phyloP scores from a whole-genome alignment of 306 rosid species.

The Lathyrus oleraceus region DNA sequence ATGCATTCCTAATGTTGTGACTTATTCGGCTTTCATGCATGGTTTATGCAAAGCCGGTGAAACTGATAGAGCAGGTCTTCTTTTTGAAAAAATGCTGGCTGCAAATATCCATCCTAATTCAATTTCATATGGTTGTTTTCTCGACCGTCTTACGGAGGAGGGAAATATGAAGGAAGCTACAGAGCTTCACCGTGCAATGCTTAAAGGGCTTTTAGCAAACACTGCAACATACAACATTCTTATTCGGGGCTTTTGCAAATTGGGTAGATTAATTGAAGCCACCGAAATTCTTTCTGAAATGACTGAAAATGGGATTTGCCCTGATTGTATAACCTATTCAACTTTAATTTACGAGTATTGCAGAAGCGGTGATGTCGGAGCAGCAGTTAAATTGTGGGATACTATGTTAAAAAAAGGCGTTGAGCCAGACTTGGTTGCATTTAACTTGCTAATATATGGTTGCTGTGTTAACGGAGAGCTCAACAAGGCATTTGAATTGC shows the following conservation, averaged over 20 bases:
- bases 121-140: slow-evolving; percentile 75
- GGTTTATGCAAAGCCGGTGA: slow-evolving; percentile 83
- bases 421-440: slow-evolving; percentile 75
- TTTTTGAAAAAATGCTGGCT: slow-evolving; percentile 63
- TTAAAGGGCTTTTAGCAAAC: slow-evolving; percentile 62
- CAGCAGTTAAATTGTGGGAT: slow-evolving; percentile 74
- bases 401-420: slow-evolving; percentile 75
- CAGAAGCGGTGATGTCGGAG: slow-evolving; percentile 63
- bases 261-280: slow-evolving; percentile 77
- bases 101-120: slow-evolving; percentile 62
- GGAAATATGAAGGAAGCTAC: slow-evolving; percentile 78
- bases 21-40: slow-evolving; percentile 79
- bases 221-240: slow-evolving; percentile 80
- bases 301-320: slow-evolving; percentile 63
- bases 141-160: slow-evolving; percentile 65
- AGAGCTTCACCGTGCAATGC: slow-evolving; percentile 74
- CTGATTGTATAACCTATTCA: slow-evolving; percentile 85
- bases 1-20: slow-evolving; percentile 73
- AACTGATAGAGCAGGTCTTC: slow-evolving; percentile 60
- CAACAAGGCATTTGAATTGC: slow-evolving; percentile 70
- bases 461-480: slow-evolving; percentile 81
- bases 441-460: slow-evolving; percentile 75
- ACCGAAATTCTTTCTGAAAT: slow-evolving; percentile 61
- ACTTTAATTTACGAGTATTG: slow-evolving; percentile 78
- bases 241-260: slow-evolving; percentile 79